Conservation (phyloP, 768 basidiomycete genomes). For the Lactarius trivialis region DNA sequence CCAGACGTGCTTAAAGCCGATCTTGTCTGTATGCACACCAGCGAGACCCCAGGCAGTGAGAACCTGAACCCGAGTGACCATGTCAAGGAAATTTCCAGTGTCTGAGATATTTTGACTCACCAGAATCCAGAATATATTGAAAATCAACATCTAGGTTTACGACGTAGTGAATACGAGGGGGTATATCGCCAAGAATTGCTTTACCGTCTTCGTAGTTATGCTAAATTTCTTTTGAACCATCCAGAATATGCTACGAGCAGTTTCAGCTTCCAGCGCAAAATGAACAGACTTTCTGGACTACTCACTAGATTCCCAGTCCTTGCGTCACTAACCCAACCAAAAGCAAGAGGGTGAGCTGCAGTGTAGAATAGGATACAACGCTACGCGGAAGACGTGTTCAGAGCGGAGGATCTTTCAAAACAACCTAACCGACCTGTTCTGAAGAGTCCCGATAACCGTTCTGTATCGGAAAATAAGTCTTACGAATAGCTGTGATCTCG, state of each 20-base stretch:
- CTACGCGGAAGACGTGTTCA: constrained; percentile 29
- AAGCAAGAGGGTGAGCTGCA: constrained; percentile 60
- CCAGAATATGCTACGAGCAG: constrained; percentile 49
- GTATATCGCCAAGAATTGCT: constrained; percentile 13
- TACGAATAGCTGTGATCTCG: neutral
- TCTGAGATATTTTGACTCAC: constrained; percentile 30
- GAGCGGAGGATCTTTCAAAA: neutral
- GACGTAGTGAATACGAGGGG: neutral
- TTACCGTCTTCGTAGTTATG: constrained; percentile 57
- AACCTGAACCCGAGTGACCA: constrained; percentile 34
- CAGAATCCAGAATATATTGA: constrained; percentile 69
- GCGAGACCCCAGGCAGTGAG: constrained; percentile 70
- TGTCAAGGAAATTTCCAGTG: neutral
- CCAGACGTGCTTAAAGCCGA: constrained; percentile 82
- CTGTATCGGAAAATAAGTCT: constrained; percentile 30
- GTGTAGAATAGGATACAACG: constrained; percentile 63
- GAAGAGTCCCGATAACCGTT: constrained; percentile 64
- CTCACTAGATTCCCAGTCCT: constrained; percentile 63
- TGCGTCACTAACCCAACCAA: constrained; percentile 62
- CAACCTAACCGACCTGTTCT: constrained; percentile 47
- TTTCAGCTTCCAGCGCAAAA: neutral
- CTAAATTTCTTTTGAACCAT: constrained; percentile 57
- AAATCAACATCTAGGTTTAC: constrained; percentile 53
- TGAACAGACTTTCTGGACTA: neutral
- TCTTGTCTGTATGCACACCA: constrained; percentile 64